Evolutionary conservation across 2,329 filamentous ascomycete genomes (phyloP), one percentile per base, ranked within the genome.

Genomic region (Tolypocladium cylindrosporum): DNA sequence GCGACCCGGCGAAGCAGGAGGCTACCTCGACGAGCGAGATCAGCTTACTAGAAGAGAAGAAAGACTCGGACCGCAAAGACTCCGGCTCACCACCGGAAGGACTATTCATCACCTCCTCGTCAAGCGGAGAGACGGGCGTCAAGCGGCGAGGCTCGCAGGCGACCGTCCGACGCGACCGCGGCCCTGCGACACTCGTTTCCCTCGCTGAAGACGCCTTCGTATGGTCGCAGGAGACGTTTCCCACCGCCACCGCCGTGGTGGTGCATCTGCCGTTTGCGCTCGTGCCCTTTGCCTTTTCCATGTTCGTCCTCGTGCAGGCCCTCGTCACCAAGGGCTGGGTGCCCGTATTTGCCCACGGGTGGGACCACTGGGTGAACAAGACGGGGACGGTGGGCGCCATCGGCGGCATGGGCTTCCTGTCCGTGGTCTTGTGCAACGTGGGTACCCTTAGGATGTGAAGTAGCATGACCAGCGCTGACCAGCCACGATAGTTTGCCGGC

Each of bases 321-420:
- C 71, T 91, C 1, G 87, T 88, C 0, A 89, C 84, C 0, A 90
- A 88, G 61, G 87, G 88, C 13, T 90, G 88, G 88, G 83, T 90
- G 0, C 79, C 81, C 0, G 85, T 90, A 0, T 90, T 90, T 63
- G 87, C 87, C 0, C 77, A 88, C 55, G 87, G 87, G 1, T 90
- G 87, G 87, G 81, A 88, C 58, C 82, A 87, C 55, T 90, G 87
- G 87, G 86, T 89, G 0, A 72, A 77, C 11, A 86, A 80, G 66
- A 90, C 87, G 0, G 87, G 87, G 0, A 87, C 84, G 0, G 73
- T 90, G 0, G 87, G 87, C 1, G 81, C 80, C 1, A 79, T 90
- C 40, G 86, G 85, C 1, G 87, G 87, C 8, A 90, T 90, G 87
- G 87, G 80, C 0, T 89, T 91, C 57, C 70, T 90, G 0, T 87